Evolutionary conservation across 2,329 filamentous ascomycete species (phyloP).

Genomic region (Stromatinia cepivora): DNA sequence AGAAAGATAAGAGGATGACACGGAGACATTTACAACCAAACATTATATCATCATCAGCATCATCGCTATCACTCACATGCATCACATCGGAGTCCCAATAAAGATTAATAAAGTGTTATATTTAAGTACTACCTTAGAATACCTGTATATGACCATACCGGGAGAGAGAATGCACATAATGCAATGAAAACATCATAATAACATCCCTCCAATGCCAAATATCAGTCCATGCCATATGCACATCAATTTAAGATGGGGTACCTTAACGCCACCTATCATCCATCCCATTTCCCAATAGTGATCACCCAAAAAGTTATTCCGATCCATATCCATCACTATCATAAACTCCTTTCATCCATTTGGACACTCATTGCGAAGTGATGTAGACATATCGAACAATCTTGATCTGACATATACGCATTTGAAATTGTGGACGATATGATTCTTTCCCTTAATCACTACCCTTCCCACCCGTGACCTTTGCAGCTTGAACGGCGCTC

Average conservation of each 20-base stretch:
- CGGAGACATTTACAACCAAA: no score
- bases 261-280: not conserved
- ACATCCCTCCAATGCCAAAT: not conserved
- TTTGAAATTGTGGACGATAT: not conserved
- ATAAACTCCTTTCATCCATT: constrained; percentile 1
- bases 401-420: not conserved
- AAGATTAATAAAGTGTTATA: not conserved
- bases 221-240: not conserved
- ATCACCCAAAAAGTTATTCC: not conserved
- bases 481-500: constrained; percentile 92
- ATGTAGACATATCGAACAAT: not conserved
- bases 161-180: not conserved
- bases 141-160: not conserved
- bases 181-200: not conserved
- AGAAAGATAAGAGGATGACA: not conserved
- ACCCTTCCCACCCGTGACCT: constrained; percentile 61
- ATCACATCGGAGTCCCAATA: not conserved
- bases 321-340: not conserved
- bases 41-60: not conserved
- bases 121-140: not conserved
- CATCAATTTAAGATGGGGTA: not conserved
- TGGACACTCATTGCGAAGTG: not conserved
- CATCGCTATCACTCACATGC: not conserved
- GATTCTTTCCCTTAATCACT: constrained; percentile 30
- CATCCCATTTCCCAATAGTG: not conserved